phyloP scores from a whole-genome alignment of 371 early-diverging fungal species.

The Syncephalastrum monosporum region DNA sequence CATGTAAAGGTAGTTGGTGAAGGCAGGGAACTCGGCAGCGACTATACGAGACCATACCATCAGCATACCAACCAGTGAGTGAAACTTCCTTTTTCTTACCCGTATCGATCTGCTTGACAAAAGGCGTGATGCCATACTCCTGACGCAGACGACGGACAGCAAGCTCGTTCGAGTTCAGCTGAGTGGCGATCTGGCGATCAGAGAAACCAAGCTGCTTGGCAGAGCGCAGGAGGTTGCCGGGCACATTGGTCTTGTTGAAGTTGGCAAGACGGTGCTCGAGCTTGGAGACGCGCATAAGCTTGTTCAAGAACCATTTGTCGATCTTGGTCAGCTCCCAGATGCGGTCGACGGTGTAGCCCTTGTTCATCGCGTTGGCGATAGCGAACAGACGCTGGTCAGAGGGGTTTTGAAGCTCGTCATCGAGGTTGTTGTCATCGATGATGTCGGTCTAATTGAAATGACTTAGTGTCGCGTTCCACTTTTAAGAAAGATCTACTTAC shows the following conservation, averaged over 20 bases:
- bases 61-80: background rate
- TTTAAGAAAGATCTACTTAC: slow-evolving; percentile 42
- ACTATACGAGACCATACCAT: slow-evolving; percentile 31
- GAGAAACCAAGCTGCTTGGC: slow-evolving; percentile 95
- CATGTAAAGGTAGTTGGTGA: slow-evolving; percentile 95
- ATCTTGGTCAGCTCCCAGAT: slow-evolving; percentile 88
- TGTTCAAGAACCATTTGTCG: slow-evolving; percentile 96
- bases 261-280: slow-evolving; percentile 46
- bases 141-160: slow-evolving; percentile 82
- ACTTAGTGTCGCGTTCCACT: background rate
- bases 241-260: slow-evolving; percentile 51
- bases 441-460: slow-evolving; percentile 48
- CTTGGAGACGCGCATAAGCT: slow-evolving; percentile 68
- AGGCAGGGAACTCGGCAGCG: slow-evolving; percentile 95
- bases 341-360: slow-evolving; percentile 84
- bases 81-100: slow-evolving; percentile 47
- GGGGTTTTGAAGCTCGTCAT: slow-evolving; percentile 81
- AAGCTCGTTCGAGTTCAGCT: slow-evolving; percentile 82
- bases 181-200: slow-evolving; percentile 80
- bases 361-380: slow-evolving; percentile 83
- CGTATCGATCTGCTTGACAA: slow-evolving; percentile 97
- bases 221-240: slow-evolving; percentile 58
- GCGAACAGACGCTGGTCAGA: slow-evolving; percentile 92
- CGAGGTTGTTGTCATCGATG: slow-evolving; percentile 60
- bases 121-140: slow-evolving; percentile 80